Evolutionary conservation across 345 rosid species (phyloP), one percentile per base, ranked within the genome.

Genomic region (Lepidium sativum): DNA sequence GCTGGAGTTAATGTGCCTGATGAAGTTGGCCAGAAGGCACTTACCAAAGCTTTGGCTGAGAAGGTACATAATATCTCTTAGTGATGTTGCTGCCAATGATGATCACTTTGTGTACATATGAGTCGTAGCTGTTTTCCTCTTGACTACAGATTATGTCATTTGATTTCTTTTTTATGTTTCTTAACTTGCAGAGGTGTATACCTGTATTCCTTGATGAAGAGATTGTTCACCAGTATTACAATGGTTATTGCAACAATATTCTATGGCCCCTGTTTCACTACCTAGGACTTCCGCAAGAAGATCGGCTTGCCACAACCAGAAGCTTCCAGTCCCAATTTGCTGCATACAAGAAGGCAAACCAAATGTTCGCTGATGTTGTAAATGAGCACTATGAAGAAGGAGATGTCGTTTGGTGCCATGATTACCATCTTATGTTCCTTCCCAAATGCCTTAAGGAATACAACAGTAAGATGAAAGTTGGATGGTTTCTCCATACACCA

Each of bases 371-470:
- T 69, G 94, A 86, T 51, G 99, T 95, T 67, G 99, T 95, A 13
- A 88, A 85, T 44, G 54, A 80, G 74, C 96, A 95, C 56, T 95
- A 95, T 60, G 92, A 91, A 78, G 98, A 91, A 33, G 99, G 98
- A 60, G 99, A 91, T 80, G 96, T 95, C 56, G 99, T 95, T 21
- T 95, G 99, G 99, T 95, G 99, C 80, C 99, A 95, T 78, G 99
- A 95, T 68, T 95, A 95, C 50, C 98, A 95, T 76, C 87, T 95
- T 43, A 95, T 95, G 99, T 95, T 77, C 78, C 99, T 95, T 55
- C 99, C 99, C 8, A 83, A 91, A 75, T 95, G 96, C 79, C 79
- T 95, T 0, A 95, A 95, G 79, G 92, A 91, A 6, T 59, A 84
- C 63, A 91, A 95, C 68, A 80, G 61, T 62, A 67, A 78, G 15